phyloP scores from a whole-genome alignment of 148 eudicot genomes.

The Cornus suecica region DNA sequence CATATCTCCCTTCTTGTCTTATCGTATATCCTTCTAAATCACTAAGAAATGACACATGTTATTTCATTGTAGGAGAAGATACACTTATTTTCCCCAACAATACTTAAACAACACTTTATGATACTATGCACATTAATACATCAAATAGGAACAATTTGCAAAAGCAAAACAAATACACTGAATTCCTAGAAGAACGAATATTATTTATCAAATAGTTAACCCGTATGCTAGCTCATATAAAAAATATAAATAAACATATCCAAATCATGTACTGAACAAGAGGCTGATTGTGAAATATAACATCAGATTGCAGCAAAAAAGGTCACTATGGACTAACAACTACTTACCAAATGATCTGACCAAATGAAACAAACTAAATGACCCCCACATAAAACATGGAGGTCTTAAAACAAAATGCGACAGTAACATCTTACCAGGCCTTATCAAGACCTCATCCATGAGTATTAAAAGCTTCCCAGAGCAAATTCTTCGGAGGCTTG shows the following conservation, averaged over 20 bases:
- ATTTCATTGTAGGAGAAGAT: no score
- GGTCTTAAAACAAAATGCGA: neutral
- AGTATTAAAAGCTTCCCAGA: constrained; percentile 71
- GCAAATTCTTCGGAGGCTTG: constrained; percentile 24
- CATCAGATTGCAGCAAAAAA: neutral
- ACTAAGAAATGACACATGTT: no score
- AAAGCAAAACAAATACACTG: neutral
- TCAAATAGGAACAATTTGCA: neutral
- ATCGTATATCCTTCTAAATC: no score
- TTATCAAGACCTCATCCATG: constrained; percentile 33
- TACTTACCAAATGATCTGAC: no score
- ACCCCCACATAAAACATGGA: neutral
- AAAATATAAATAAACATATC: neutral
- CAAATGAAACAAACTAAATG: neutral
- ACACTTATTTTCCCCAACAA: no score
- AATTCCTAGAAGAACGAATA: neutral
- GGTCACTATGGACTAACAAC: neutral
- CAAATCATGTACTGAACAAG: neutral
- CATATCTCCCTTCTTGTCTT: no score
- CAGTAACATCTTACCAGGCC: neutral
- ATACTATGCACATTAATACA: neutral
- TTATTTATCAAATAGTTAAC: neutral
- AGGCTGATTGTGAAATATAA: neutral
- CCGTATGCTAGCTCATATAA: neutral
- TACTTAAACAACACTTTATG: no score